Conservation (phyloP, 371 early-diverging fungal genomes). For the Haplosporangium sp. region DNA sequence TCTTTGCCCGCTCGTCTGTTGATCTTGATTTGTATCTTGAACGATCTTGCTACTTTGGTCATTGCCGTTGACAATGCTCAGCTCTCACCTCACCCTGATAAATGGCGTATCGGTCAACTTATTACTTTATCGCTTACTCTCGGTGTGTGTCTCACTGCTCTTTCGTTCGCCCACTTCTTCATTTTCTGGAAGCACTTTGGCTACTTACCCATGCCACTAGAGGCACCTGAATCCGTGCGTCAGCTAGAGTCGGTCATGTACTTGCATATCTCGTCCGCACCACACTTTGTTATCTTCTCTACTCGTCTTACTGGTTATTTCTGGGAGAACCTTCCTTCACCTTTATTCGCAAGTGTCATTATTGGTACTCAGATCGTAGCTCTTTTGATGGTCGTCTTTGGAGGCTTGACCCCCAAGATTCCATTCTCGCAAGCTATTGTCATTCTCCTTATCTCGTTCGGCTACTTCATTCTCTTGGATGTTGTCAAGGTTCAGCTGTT, state of each 20-base stretch:
- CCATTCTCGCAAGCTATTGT: constrained; percentile 63
- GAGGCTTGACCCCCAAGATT: constrained; percentile 65
- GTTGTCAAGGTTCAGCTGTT: constrained; percentile 80
- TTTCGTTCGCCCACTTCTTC: constrained; percentile 82
- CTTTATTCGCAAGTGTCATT: constrained; percentile 82
- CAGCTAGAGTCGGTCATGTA: constrained; percentile 82
- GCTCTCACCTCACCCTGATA: constrained; percentile 83
- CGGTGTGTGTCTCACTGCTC: constrained; percentile 68
- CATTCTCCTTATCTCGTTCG: constrained; percentile 66
- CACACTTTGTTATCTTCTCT: constrained; percentile 96
- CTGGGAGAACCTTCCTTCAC: constrained; percentile 85
- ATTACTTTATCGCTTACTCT: constrained; percentile 75
- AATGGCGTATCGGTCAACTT: constrained; percentile 89
- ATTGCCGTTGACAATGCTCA: constrained; percentile 87
- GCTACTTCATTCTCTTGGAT: constrained; percentile 77
- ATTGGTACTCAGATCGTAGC: constrained; percentile 94
- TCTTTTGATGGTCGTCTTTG: constrained; percentile 86
- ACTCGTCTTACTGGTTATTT: constrained; percentile 88
- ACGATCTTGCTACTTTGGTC: constrained; percentile 88
- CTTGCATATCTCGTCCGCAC: constrained; percentile 89
- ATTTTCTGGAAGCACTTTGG: constrained; percentile 34
- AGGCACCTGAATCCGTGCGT: constrained; percentile 15
- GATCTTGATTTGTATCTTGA: constrained; percentile 83
- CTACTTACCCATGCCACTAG: constrained; percentile 9
- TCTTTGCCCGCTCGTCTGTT: constrained; percentile 74